A percentile compares a stretch with the other conserved stretches of the same genome.
Conservation (phyloP, 805 yeast genomes). For the Saccharomycopsis fermentans region DNA sequence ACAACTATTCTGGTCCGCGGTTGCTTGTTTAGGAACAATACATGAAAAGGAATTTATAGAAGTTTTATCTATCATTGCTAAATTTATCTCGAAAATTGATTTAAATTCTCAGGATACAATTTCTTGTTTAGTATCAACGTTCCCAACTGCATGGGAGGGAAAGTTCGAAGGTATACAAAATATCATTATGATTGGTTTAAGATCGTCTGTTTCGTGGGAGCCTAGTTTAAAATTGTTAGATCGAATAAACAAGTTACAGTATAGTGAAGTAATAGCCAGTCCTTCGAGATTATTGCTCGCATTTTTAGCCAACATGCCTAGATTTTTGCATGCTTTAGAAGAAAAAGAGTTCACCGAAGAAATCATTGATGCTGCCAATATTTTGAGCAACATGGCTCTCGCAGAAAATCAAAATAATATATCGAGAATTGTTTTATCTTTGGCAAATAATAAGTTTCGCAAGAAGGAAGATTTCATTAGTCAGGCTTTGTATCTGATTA, state of each 20-base stretch:
- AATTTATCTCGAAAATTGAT: constrained; percentile 79
- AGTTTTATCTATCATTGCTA: constrained; percentile 68
- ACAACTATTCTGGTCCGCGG: constrained; percentile 90
- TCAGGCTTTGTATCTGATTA: constrained; percentile 68
- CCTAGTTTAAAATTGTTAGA: constrained; percentile 67
- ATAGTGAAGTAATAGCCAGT: constrained; percentile 69
- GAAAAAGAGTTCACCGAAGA: constrained; percentile 40
- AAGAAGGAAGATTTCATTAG: constrained; percentile 82
- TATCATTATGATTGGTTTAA: constrained; percentile 67
- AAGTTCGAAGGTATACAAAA: constrained; percentile 81
- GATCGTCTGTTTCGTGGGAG: constrained; percentile 74
- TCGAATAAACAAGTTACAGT: constrained; percentile 52
- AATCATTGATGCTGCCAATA: constrained; percentile 40
- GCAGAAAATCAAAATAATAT: constrained; percentile 45
- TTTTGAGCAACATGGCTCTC: constrained; percentile 53
- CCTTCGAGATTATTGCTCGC: constrained; percentile 62
- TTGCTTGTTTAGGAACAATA: constrained; percentile 80
- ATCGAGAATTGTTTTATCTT: constrained; percentile 64
- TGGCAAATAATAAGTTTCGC: constrained; percentile 70
- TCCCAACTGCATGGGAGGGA: constrained; percentile 96
- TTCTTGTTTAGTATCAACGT: constrained; percentile 69
- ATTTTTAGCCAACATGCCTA: constrained; percentile 68
- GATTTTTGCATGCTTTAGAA: constrained; percentile 76
- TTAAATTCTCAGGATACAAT: constrained; percentile 79
- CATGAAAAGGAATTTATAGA: constrained; percentile 93